A percentile compares a stretch with the other conserved stretches of the same genome.
phyloP scores from a whole-genome alignment of 345 rosid species.

The Pistacia vera region DNA sequence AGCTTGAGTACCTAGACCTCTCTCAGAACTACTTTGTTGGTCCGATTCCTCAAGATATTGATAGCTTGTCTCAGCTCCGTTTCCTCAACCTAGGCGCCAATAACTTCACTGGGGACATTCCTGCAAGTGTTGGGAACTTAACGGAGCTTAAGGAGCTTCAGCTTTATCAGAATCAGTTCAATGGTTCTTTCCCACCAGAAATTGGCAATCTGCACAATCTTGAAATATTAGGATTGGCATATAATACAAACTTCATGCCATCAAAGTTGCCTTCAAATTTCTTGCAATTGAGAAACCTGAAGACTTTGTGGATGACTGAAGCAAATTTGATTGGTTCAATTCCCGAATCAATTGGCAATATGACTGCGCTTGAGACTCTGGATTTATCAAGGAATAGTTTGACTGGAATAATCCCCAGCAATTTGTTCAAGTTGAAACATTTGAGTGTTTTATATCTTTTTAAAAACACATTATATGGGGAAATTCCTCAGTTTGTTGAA shows the following conservation, averaged over 20 bases:
- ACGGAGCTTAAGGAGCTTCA: slow-evolving; percentile 31
- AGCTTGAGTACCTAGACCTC: slow-evolving; percentile 48
- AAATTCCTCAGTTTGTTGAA: slow-evolving; percentile 44
- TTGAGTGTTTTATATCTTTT: slow-evolving; percentile 34
- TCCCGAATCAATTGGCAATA: slow-evolving; percentile 36
- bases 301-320: slow-evolving; percentile 16
- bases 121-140: slow-evolving; percentile 38
- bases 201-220: slow-evolving; percentile 43
- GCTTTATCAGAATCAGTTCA: slow-evolving; percentile 31
- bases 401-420: slow-evolving; percentile 44
- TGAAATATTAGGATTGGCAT: slow-evolving; percentile 27
- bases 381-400: slow-evolving; percentile 33
- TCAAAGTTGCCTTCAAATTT: slow-evolving; percentile 39
- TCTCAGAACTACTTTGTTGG: slow-evolving; percentile 54
- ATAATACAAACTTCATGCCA: slow-evolving; percentile 24
- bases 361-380: slow-evolving; percentile 45
- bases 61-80: slow-evolving; percentile 37
- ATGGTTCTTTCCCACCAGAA: slow-evolving; percentile 43
- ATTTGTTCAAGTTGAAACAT: slow-evolving; percentile 48
- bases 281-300: slow-evolving; percentile 44
- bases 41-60: slow-evolving; percentile 45
- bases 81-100: slow-evolving; percentile 36
- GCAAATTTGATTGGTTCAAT: slow-evolving; percentile 58
- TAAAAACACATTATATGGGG: slow-evolving; percentile 36
- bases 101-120: slow-evolving; percentile 48